Conservation (phyloP, 257 asterid genomes). For the Nicotiana benthamiana region DNA sequence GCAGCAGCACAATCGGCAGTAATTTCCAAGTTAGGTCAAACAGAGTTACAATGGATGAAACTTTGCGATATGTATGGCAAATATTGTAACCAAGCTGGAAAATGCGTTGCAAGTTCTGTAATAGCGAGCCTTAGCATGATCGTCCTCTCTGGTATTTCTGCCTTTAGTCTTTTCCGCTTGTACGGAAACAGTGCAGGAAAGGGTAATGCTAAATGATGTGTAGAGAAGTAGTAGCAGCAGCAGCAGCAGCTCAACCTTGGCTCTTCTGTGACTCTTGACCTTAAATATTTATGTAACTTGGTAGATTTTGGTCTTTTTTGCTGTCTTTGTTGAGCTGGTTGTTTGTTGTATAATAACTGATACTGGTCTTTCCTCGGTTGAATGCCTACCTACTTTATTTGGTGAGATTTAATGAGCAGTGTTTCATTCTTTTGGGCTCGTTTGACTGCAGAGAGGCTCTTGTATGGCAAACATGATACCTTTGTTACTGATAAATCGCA, state of each 20-base stretch:
- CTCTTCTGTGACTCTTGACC: conserved; percentile 3
- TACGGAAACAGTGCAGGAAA: conserved; percentile 54
- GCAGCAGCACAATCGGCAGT: conserved; percentile 61
- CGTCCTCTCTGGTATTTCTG: conserved; percentile 67
- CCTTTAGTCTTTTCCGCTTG: conserved; percentile 81
- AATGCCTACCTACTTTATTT: too few relatives aligned
- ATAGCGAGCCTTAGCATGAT: conserved; percentile 47
- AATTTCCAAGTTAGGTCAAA: conserved; percentile 61
- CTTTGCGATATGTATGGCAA: conserved; percentile 56
- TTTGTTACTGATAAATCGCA: too few relatives aligned
- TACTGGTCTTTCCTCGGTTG: neutral
- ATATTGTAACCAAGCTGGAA: conserved; percentile 82
- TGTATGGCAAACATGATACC: too few relatives aligned
- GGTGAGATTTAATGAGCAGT: too few relatives aligned
- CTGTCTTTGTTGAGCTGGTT: neutral
- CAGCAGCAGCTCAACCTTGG: neutral
- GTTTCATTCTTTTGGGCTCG: too few relatives aligned
- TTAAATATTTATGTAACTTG: conserved; percentile 13
- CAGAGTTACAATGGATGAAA: conserved; percentile 86
- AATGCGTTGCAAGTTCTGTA: conserved; percentile 67
- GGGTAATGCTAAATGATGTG: conserved; percentile 30
- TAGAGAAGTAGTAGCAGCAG: conserved; percentile 15
- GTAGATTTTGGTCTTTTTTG: conserved; percentile 4
- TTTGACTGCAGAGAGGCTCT: too few relatives aligned
- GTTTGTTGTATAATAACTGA: too few relatives aligned